Percentiles rank a stretch among this genome's conserved stretches.
Evolutionary conservation across 2,329 filamentous ascomycete genomes (phyloP).

Genomic region (Aspergillus niger): DNA sequence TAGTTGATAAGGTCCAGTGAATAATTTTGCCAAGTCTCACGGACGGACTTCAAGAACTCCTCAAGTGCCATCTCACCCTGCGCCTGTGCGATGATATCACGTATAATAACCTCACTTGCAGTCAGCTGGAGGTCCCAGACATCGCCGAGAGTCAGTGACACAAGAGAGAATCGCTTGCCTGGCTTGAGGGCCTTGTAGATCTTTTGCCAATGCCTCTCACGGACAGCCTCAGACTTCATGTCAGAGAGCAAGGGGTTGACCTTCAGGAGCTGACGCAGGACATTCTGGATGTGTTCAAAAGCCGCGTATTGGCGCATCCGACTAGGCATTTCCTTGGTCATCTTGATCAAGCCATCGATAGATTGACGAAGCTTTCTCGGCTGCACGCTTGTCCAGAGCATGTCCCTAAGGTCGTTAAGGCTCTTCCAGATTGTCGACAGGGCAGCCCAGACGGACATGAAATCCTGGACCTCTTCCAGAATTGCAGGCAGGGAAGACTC

Average conservation of each 20-base stretch:
- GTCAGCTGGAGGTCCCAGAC: slow-evolving; percentile 96
- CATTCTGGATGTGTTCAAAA: slow-evolving; percentile 97
- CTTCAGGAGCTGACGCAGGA: slow-evolving; percentile 84
- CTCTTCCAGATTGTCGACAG: slow-evolving; percentile 96
- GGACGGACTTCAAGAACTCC: slow-evolving; percentile 94
- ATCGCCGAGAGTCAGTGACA: slow-evolving; percentile 94
- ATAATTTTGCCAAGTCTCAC: slow-evolving; percentile 96
- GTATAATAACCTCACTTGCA: slow-evolving; percentile 82
- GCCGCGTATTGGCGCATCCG: slow-evolving; percentile 98
- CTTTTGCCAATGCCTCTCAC: slow-evolving; percentile 94
- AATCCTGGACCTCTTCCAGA: slow-evolving; percentile 95
- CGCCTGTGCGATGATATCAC: slow-evolving; percentile 90
- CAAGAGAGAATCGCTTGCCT: slow-evolving; percentile 87
- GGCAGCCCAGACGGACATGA: slow-evolving; percentile 97
- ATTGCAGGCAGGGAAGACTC: slow-evolving; percentile 83
- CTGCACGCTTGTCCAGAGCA: slow-evolving; percentile 92
- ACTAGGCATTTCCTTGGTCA: slow-evolving; percentile 98
- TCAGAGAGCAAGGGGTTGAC: slow-evolving; percentile 86
- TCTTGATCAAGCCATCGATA: slow-evolving; percentile 90
- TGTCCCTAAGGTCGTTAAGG: slow-evolving; percentile 88
- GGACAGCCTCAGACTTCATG: slow-evolving; percentile 93
- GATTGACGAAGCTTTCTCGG: slow-evolving; percentile 88
- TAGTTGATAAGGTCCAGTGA: slow-evolving; percentile 93
- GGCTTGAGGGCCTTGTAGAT: slow-evolving; percentile 96
- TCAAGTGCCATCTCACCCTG: slow-evolving; percentile 98